Conservation (phyloP, 495 filamentous ascomycete genomes). For the Penicillium fimorum region DNA sequence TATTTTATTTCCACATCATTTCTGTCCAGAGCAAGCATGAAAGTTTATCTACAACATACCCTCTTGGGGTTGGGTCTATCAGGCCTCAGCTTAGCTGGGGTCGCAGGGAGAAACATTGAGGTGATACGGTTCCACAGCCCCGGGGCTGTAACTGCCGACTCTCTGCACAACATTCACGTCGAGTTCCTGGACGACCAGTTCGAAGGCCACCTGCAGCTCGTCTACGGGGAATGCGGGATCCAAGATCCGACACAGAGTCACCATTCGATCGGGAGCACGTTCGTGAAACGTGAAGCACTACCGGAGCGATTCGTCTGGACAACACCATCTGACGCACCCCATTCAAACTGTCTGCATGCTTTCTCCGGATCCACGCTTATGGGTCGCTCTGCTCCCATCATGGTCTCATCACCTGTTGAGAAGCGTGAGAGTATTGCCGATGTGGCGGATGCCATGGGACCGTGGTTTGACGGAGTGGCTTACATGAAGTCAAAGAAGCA, state of each 20-base stretch:
- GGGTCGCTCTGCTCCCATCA: constrained; percentile 28
- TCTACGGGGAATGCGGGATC: constrained; percentile 33
- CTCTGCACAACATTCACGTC: constrained; percentile 35
- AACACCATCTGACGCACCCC: constrained; percentile 31
- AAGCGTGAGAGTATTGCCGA: constrained; percentile 34
- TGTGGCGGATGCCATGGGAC: constrained; percentile 54
- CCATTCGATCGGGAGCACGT: constrained; percentile 29
- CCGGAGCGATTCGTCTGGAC: constrained; percentile 36
- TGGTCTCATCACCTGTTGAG: constrained; percentile 15
- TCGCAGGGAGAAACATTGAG: constrained; percentile 16
- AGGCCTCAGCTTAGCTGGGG: constrained; percentile 12
- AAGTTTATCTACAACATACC: constrained; percentile 6
- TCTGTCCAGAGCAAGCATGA: background rate
- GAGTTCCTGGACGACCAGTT: constrained; percentile 27
- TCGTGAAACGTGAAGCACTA: constrained; percentile 28
- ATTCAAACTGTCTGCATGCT: constrained; percentile 34
- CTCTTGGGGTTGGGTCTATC: constrained; percentile 16
- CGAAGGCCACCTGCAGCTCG: constrained; percentile 29
- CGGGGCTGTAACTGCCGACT: constrained; percentile 26
- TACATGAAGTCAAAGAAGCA: constrained; percentile 56
- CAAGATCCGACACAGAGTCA: constrained; percentile 18
- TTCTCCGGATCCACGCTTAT: constrained; percentile 25
- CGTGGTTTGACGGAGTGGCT: constrained; percentile 69
- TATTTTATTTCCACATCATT: background rate
- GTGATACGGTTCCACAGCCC: constrained; percentile 16